Conservation (phyloP, 345 rosid species). For the Noccaea bulbosa region DNA sequence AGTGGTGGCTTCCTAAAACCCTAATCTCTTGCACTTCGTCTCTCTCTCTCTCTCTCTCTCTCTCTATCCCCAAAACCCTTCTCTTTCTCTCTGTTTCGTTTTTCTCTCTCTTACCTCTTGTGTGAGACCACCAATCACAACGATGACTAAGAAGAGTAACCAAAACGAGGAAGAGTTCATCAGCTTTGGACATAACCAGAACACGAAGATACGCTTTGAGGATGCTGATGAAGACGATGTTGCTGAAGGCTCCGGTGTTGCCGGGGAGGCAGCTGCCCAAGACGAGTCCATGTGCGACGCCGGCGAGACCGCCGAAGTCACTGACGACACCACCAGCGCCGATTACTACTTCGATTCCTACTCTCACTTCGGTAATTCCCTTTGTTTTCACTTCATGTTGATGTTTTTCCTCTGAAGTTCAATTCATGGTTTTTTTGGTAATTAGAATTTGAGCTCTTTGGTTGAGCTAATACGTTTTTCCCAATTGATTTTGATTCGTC, state of each 20-base stretch:
- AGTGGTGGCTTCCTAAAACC: conserved; percentile 34
- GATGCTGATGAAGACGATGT: conserved; percentile 55
- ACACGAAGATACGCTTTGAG: conserved; percentile 57
- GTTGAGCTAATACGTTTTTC: neutral
- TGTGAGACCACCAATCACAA: neutral
- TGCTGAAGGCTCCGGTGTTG: conserved; percentile 43
- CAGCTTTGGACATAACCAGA: conserved; percentile 35
- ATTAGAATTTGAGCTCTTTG: neutral
- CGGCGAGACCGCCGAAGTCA: conserved; percentile 50
- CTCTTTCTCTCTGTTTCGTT: neutral
- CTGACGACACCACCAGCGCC: conserved; percentile 85
- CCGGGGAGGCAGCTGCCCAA: conserved; percentile 47
- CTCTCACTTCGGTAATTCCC: conserved; percentile 86
- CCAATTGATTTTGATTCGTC: neutral
- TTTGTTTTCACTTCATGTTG: conserved; percentile 6
- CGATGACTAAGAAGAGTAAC: conserved; percentile 52
- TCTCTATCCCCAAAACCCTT: conserved; percentile 43
- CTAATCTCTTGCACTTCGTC: conserved; percentile 34
- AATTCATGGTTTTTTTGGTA: neutral
- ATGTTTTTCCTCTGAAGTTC: neutral
- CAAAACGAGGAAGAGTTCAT: conserved; percentile 39
- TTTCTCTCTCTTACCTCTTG: neutral
- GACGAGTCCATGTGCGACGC: conserved; percentile 64
- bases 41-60: conserved; percentile 15
- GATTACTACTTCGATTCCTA: conserved; percentile 98